Evolutionary conservation across 2,329 filamentous ascomycete genomes (phyloP).

Genomic region (Alternaria rosae): DNA sequence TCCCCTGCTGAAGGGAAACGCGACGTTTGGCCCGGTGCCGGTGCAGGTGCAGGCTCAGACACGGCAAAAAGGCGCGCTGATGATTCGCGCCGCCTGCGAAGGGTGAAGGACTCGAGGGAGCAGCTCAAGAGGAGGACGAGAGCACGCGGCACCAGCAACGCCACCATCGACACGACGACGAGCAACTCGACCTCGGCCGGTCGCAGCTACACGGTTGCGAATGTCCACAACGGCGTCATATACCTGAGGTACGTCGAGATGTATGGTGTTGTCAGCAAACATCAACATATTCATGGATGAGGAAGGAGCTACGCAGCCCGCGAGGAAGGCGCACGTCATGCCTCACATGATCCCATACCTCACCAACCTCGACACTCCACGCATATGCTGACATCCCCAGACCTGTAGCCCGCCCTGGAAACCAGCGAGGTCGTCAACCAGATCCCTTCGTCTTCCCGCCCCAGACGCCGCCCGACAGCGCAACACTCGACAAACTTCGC

Average conservation of each 20-base stretch:
- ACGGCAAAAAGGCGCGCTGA: constrained; percentile 39
- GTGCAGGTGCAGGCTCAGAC: constrained; percentile 29
- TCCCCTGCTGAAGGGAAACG: constrained; percentile 37
- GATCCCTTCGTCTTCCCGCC: constrained; percentile 51
- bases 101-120: constrained; percentile 49
- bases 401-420: constrained; percentile 46
- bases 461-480: constrained; percentile 49
- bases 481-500: constrained; percentile 40
- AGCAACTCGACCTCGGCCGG: constrained; percentile 39
- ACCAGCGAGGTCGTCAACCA: constrained; percentile 44
- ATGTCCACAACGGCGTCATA: constrained; percentile 57
- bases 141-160: constrained; percentile 42
- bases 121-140: constrained; percentile 45
- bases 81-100: constrained; percentile 42
- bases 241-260: constrained; percentile 53
- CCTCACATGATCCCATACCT: background rate
- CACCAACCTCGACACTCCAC: background rate
- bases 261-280: constrained; percentile 1
- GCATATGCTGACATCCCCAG: constrained; percentile 33
- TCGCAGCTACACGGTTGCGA: constrained; percentile 57
- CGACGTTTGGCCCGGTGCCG: constrained; percentile 30
- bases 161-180: constrained; percentile 40
- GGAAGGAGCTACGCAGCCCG: background rate
- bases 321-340: background rate
- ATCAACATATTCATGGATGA: no score